Evolutionary conservation across 805 yeast species (phyloP).

Genomic region (Teunomyces kruisii): DNA sequence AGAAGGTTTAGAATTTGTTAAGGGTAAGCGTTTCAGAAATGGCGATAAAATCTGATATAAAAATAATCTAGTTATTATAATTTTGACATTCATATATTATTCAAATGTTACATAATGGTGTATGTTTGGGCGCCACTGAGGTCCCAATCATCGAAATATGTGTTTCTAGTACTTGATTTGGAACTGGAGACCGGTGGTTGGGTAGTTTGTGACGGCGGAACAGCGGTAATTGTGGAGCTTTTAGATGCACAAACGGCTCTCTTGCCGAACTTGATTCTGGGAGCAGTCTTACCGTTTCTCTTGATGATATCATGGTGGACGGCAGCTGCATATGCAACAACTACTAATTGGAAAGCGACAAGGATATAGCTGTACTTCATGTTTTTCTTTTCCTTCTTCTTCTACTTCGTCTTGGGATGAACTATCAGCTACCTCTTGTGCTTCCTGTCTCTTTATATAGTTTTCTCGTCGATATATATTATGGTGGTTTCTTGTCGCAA

Average conservation of each 20-base stretch:
- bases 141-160: not conserved
- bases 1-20: conserved; percentile 61
- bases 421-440: not conserved
- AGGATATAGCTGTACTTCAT: not conserved
- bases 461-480: not conserved
- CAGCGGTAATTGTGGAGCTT: not conserved
- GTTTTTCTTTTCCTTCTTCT: too few species aligned
- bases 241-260: not conserved
- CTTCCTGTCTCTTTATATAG: not conserved
- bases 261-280: not conserved
- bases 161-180: not conserved
- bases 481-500: not conserved
- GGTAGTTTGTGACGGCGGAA: not conserved
- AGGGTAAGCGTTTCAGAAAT: conserved; percentile 42
- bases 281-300: not conserved
- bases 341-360: not conserved
- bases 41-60: conserved; percentile 27
- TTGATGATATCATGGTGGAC: not conserved
- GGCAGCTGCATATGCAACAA: not conserved
- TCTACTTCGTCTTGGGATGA: too few species aligned
- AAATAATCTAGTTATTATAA: not conserved
- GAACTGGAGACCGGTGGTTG: not conserved
- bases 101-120: not conserved
- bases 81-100: not conserved
- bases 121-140: not conserved